phyloP scores from a whole-genome alignment of 768 basidiomycete genomes.

The Gelatoporia subvermispora region DNA sequence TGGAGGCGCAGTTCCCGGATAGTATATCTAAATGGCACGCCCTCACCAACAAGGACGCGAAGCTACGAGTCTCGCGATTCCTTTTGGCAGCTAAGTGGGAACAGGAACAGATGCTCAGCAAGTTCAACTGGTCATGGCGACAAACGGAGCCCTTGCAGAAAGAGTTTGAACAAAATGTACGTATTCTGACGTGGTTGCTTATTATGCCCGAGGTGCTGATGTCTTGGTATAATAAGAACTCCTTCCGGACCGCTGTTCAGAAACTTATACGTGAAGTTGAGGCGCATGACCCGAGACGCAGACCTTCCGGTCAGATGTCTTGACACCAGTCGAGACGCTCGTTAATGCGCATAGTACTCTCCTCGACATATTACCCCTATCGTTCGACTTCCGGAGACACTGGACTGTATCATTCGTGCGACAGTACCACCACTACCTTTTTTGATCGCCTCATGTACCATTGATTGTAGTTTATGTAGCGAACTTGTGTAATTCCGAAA shows the following conservation, averaged over 20 bases:
- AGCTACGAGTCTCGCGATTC: conserved; percentile 48
- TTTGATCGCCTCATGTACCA: too few relatives aligned
- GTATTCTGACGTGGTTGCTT: conserved; percentile 8
- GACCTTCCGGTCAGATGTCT: not conserved
- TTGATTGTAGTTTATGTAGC: too few relatives aligned
- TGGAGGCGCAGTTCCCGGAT: conserved; percentile 31
- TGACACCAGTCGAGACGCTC: not conserved
- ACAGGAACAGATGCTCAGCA: conserved; percentile 42
- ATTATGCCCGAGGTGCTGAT: too few relatives aligned
- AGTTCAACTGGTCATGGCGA: conserved; percentile 50
- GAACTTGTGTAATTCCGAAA: too few relatives aligned
- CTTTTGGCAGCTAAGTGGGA: conserved; percentile 24
- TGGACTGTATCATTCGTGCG: too few relatives aligned
- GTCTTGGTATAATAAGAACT: not conserved
- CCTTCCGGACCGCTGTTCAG: not conserved
- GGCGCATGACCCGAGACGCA: conserved; percentile 12
- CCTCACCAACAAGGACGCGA: conserved; percentile 32
- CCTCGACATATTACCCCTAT: too few relatives aligned
- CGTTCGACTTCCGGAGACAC: too few relatives aligned
- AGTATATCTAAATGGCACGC: conserved; percentile 23
- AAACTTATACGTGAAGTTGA: conserved; percentile 5
- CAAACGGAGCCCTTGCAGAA: conserved; percentile 40
- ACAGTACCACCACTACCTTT: too few relatives aligned
- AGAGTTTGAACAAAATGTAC: conserved; percentile 38
- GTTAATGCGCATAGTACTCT: too few relatives aligned